Percentiles rank a stretch among this genome's conserved stretches.
Evolutionary conservation across 2,329 filamentous ascomycete genomes (phyloP).

Genomic region (Colletotrichum somersetense): DNA sequence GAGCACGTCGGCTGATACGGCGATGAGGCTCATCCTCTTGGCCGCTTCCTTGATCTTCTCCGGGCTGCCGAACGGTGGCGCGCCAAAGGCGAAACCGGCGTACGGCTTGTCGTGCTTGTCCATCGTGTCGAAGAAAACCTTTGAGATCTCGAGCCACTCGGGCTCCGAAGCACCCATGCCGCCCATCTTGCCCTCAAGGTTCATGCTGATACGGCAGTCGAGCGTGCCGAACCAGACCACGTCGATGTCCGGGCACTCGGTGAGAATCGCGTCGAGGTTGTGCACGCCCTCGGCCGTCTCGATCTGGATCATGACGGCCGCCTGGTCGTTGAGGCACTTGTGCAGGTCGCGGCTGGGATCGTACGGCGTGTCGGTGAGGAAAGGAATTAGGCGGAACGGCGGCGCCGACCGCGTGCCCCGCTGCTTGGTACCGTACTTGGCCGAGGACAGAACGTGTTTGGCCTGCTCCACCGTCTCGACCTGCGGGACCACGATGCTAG

Average conservation of each 20-base stretch:
- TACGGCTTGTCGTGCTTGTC: conserved; percentile 62
- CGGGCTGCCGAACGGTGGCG: conserved; percentile 45
- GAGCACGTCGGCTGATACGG: conserved; percentile 45
- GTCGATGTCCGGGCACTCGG: conserved; percentile 60
- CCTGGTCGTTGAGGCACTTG: conserved; percentile 59
- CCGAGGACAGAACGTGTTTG: conserved; percentile 56
- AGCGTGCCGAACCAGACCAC: conserved; percentile 61
- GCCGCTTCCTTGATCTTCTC: conserved; percentile 46
- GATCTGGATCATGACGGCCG: conserved; percentile 63
- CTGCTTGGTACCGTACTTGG: conserved; percentile 58
- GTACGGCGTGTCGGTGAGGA: conserved; percentile 54
- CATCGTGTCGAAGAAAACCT: conserved; percentile 53
- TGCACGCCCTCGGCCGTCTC: conserved; percentile 57
- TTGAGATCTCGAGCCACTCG: conserved; percentile 56
- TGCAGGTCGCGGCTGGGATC: conserved; percentile 52
- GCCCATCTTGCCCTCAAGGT: conserved; percentile 51
- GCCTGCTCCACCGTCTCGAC: conserved; percentile 62
- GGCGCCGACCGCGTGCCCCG: conserved; percentile 60
- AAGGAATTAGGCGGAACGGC: conserved; percentile 56
- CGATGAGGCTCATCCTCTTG: conserved; percentile 47
- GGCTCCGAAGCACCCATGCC: conserved; percentile 52
- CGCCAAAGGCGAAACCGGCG: conserved; percentile 49
- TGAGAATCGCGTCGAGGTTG: conserved; percentile 64
- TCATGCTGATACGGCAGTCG: conserved; percentile 60
- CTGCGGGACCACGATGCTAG: conserved; percentile 61